A percentile compares a stretch with the other conserved stretches of the same genome.
Conservation (phyloP, 1,139 yeast genomes). For the Candida buenavistaensis region DNA sequence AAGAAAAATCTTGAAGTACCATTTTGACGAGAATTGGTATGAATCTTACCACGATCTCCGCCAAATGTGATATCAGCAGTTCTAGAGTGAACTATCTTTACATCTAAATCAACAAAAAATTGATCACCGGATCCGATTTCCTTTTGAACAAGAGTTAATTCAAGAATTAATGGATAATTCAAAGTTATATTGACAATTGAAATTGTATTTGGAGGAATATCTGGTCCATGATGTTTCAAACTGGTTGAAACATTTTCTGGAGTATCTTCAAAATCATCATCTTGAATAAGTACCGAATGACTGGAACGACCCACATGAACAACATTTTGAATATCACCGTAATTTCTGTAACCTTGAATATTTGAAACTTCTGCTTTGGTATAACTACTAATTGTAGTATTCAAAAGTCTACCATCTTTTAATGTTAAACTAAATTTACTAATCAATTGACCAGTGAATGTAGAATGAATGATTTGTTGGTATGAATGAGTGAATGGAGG, state of each 20-base stretch:
- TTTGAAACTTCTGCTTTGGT: constrained; percentile 34
- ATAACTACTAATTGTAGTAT: constrained; percentile 25
- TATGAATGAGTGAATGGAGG: constrained; percentile 36
- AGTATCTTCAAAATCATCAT: constrained; percentile 14
- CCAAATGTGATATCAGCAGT: constrained; percentile 18
- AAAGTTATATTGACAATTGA: constrained; percentile 17
- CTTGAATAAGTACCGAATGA: constrained; percentile 19
- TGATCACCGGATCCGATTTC: constrained; percentile 13
- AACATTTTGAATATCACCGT: constrained; percentile 34
- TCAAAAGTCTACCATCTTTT: constrained; percentile 30
- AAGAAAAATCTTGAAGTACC: constrained; percentile 51
- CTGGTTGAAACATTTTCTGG: constrained; percentile 4
- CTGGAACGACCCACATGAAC: constrained; percentile 26
- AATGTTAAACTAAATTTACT: constrained; percentile 35
- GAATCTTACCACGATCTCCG: constrained; percentile 19
- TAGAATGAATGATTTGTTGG: constrained; percentile 37
- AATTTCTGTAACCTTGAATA: constrained; percentile 27
- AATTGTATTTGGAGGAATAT: constrained; percentile 14
- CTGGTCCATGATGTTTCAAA: not conserved
- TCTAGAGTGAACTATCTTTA: constrained; percentile 18
- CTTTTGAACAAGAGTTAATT: constrained; percentile 10
- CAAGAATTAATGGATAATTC: constrained; percentile 26
- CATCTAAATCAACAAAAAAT: constrained; percentile 21
- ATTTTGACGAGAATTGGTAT: constrained; percentile 26
- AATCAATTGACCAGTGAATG: constrained; percentile 28